phyloP scores from a whole-genome alignment of 352 stramenopile species.

The Globisporangium iwayamae region DNA sequence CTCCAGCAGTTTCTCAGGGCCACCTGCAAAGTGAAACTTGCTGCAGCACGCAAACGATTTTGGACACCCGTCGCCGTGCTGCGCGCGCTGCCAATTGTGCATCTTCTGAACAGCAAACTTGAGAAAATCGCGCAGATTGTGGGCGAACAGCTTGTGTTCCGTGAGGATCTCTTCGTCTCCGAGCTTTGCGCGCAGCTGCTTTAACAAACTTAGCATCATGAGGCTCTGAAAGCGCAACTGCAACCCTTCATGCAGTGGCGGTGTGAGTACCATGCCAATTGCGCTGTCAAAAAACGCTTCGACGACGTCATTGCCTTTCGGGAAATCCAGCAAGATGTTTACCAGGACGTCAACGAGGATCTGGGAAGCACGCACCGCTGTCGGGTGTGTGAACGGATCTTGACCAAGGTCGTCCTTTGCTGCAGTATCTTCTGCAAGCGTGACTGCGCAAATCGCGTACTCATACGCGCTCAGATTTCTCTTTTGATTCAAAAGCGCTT shows the following conservation, averaged over 20 bases:
- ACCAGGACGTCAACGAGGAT: conserved; percentile 51
- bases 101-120: conserved; percentile 53
- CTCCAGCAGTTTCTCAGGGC: conserved; percentile 49
- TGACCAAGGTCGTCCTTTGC: conserved; percentile 27
- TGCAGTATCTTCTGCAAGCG: conserved; percentile 43
- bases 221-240: conserved; percentile 52
- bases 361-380: conserved; percentile 31
- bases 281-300: conserved; percentile 48
- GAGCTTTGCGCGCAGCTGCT: conserved; percentile 46
- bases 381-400: conserved; percentile 58
- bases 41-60: conserved; percentile 43
- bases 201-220: conserved; percentile 46
- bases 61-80: conserved; percentile 61
- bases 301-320: conserved; percentile 46
- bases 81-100: conserved; percentile 62
- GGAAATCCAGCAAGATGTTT: conserved; percentile 42
- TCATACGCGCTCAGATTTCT: conserved; percentile 33
- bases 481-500: conserved; percentile 44
- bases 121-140: conserved; percentile 61
- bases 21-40: conserved; percentile 48
- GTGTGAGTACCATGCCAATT: conserved; percentile 28
- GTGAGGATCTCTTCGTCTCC: conserved; percentile 36
- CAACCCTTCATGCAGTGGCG: conserved; percentile 42
- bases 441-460: conserved; percentile 28
- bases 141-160: conserved; percentile 48